These are phyloP conservation scores for Marsdenia floribunda DNA, from an alignment of 257 asterid genomes.

Conservation along the genomic window DNA sequence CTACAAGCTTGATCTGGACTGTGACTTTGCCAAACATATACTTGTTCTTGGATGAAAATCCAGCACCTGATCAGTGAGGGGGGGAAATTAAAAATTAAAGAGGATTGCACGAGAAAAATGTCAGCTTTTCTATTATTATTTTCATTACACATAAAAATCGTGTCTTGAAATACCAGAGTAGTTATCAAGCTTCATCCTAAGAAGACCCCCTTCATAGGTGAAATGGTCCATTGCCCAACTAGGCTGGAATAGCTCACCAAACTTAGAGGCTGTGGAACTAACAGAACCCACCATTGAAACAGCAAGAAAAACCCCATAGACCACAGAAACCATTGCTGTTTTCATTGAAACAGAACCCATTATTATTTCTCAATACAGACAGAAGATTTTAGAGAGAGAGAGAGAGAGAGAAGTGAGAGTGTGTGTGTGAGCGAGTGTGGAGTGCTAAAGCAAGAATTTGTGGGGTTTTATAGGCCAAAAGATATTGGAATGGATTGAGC, in stretches of 20 bases:
- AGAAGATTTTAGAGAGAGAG: too few relatives aligned
- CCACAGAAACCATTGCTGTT: constrained; percentile 6
- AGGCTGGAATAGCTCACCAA: constrained; percentile 54
- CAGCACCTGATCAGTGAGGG: constrained; percentile 51
- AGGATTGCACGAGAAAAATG: background rate
- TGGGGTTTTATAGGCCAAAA: constrained; percentile 39
- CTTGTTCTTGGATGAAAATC: constrained; percentile 77
- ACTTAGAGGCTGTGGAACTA: constrained; percentile 24
- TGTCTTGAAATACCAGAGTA: constrained; percentile 40
- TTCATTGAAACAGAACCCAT: constrained; percentile 16
- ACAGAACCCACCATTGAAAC: constrained; percentile 22
- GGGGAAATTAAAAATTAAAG: too few relatives aligned
- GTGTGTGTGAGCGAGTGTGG: background rate
- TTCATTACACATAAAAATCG: constrained; percentile 10
- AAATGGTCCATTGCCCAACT: constrained; percentile 65
- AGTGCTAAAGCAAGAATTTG: background rate
- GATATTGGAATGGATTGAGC: constrained; percentile 25
- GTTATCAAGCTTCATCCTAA: constrained; percentile 57
- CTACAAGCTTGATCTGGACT: constrained; percentile 80
- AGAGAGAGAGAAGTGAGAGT: too few relatives aligned
- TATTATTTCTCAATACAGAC: too few relatives aligned
- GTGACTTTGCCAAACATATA: constrained; percentile 88
- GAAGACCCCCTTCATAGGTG: constrained; percentile 42
- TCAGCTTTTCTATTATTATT: background rate
- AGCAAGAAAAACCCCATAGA: constrained; percentile 3